Evolutionary conservation across 192 early-diverging fungal species (phyloP).

Genomic region (Glomus cerebriforme): DNA sequence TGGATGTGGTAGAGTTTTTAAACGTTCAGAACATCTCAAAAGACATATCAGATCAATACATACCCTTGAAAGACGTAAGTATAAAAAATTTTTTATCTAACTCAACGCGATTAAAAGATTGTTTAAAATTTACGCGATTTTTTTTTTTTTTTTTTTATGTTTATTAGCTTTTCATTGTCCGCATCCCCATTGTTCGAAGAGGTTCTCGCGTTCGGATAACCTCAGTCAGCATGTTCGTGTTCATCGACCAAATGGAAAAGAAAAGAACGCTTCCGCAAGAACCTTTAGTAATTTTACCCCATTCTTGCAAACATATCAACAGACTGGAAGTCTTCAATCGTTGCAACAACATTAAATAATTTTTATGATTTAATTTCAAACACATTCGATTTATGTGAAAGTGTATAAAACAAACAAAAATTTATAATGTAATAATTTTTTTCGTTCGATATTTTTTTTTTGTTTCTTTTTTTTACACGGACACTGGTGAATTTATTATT

Average conservation of each 20-base stretch:
- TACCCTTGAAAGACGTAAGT: conserved; percentile 64
- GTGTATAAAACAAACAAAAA: neutral
- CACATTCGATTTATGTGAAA: neutral
- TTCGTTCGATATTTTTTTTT: neutral
- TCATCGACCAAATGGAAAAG: conserved; percentile 56
- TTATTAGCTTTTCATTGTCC: conserved; percentile 54
- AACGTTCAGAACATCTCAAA: conserved; percentile 63
- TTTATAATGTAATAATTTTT: neutral
- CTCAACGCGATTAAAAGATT: neutral
- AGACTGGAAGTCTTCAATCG: conserved; percentile 8
- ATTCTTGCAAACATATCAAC: conserved; percentile 42
- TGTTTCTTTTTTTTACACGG: neutral
- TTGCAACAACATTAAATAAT: neutral
- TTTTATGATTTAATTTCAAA: neutral
- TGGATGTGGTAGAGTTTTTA: conserved; percentile 62
- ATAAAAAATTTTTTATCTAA: neutral
- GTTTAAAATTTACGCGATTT: neutral
- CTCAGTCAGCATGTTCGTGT: conserved; percentile 61
- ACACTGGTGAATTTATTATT: neutral
- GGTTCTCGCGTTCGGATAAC: conserved; percentile 61
- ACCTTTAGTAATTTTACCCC: conserved; percentile 44
- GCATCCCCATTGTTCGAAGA: conserved; percentile 53
- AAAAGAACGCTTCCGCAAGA: conserved; percentile 39
- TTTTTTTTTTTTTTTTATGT: neutral
- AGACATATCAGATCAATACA: conserved; percentile 63